A percentile compares a stretch with the other conserved stretches of the same genome.
These are phyloP conservation scores for Candida maesae DNA, from an alignment of 805 yeast species.

Conservation along the genomic window DNA sequence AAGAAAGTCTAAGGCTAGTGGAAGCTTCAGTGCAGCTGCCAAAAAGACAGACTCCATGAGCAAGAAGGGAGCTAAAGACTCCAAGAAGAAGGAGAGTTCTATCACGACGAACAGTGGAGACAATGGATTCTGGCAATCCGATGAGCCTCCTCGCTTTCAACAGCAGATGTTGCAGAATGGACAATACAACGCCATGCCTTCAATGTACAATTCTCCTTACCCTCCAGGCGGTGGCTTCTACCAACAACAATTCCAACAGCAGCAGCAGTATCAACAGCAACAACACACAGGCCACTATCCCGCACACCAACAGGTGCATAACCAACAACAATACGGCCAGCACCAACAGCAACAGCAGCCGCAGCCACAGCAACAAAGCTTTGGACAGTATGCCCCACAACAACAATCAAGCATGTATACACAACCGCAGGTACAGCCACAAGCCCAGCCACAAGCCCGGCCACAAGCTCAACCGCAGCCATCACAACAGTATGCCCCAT, in stretches of 20 bases:
- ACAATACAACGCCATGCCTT: constrained; percentile 6
- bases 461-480: background rate
- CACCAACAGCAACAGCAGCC: constrained; percentile 24
- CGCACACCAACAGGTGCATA: no score
- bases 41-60: constrained; percentile 18
- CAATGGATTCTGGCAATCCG: constrained; percentile 10
- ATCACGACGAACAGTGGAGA: constrained; percentile 2
- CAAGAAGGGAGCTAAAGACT: constrained; percentile 25
- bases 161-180: constrained; percentile 13
- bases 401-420: no score
- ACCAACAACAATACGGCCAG: constrained; percentile 17
- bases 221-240: background rate
- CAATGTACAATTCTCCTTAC: constrained; percentile 4
- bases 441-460: no score
- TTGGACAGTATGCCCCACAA: constrained; percentile 21
- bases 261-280: constrained; percentile 22
- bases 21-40: constrained; percentile 7
- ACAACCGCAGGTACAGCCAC: constrained; percentile 12
- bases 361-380: constrained; percentile 20
- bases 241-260: constrained; percentile 12
- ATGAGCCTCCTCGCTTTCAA: constrained; percentile 3
- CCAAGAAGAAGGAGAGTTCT: constrained; percentile 8
- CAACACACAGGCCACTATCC: no score
- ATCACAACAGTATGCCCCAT: constrained; percentile 6
- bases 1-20: constrained; percentile 32